A percentile compares a stretch with the other conserved stretches of the same genome.
Evolutionary conservation across 208 protist species (phyloP).

Genomic region (Trypanosoma brucei): DNA sequence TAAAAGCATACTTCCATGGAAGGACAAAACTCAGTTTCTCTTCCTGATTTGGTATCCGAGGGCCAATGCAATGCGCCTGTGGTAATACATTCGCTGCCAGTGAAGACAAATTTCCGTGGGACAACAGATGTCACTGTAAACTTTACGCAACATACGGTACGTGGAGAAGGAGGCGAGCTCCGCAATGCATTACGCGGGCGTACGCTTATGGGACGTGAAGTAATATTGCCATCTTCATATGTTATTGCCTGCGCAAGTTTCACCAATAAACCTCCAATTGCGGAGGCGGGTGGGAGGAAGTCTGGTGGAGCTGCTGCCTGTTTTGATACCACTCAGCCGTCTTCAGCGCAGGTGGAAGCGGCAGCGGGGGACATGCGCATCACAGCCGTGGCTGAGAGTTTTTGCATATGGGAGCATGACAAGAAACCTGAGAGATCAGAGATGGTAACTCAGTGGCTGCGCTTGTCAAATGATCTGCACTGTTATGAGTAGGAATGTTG

Average conservation of each 20-base stretch:
- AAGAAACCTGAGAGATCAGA: conserved; percentile 23
- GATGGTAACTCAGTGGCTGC: conserved; percentile 46
- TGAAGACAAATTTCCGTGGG: conserved; percentile 62
- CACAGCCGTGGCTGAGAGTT: conserved; percentile 19
- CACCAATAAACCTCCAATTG: background rate
- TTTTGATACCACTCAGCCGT: background rate
- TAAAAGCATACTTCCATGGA: too few relatives aligned
- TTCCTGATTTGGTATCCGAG: background rate
- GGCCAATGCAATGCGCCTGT: conserved; percentile 1
- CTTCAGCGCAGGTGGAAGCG: conserved; percentile 14
- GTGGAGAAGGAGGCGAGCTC: conserved; percentile 22
- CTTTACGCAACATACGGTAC: conserved; percentile 43
- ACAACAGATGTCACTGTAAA: conserved; percentile 60
- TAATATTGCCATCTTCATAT: conserved; percentile 18
- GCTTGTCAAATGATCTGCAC: conserved; percentile 41
- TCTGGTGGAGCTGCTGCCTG: conserved; percentile 7
- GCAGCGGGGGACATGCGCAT: conserved; percentile 19
- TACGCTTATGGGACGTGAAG: conserved; percentile 19
- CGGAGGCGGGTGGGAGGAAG: background rate
- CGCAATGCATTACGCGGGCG: conserved; percentile 26
- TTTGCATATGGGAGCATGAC: conserved; percentile 65
- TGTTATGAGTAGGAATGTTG: background rate
- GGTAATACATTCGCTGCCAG: conserved; percentile 59
- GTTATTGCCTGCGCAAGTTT: conserved; percentile 15
- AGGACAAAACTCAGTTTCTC: background rate